Evolutionary conservation across 2,329 filamentous ascomycete genomes (phyloP), one percentile per base, ranked within the genome.

Genomic region (Davidsoniella neocaledoniae): DNA sequence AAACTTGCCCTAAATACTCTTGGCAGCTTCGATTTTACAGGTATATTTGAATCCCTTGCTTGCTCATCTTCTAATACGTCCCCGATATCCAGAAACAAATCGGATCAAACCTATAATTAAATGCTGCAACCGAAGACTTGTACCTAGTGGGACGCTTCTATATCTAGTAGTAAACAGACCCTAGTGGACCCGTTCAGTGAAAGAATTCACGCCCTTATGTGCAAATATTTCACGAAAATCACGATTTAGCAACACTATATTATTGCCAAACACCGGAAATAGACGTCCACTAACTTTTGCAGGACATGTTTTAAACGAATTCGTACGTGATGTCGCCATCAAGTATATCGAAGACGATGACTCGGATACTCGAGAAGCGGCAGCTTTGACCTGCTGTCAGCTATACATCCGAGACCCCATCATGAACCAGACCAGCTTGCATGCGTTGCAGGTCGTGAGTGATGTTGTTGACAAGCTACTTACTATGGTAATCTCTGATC

Each of bases 301-400:
- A 54, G 81, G 86, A 2, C 87, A 96, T 59, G 83, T 95, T 14
- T 69, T 99, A 14, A 99, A 99, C 59, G 93, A 99, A 62, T 99
- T 99, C 57, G 91, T 98, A 25, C 84, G 91, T 21, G 91, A 99
- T 61, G 91, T 98, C 46, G 91, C 93, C 3, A 93, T 98, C 60
- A 91, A 90, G 62, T 99, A 95, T 58, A 90, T 98, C 40, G 90
- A 98, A 57, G 91, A 94, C 55, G 90, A 96, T 57, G 93, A 94
- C 58, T 75, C 86, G 0, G 85, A 93, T 56, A 95, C 94, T 46
- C 79, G 91, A 53, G 90, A 94, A 64, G 91, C 91, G 14, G 90
- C 91, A 2, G 88, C 91, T 14, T 71, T 99, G 54, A 99, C 93
- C 4, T 96, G 91, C 65, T 99, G 93, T 61, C 93, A 99, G 63